Evolutionary conservation across 257 asterid genomes (phyloP), one percentile per base, ranked within the genome.

Genomic region (Plectranthus barbatus): DNA sequence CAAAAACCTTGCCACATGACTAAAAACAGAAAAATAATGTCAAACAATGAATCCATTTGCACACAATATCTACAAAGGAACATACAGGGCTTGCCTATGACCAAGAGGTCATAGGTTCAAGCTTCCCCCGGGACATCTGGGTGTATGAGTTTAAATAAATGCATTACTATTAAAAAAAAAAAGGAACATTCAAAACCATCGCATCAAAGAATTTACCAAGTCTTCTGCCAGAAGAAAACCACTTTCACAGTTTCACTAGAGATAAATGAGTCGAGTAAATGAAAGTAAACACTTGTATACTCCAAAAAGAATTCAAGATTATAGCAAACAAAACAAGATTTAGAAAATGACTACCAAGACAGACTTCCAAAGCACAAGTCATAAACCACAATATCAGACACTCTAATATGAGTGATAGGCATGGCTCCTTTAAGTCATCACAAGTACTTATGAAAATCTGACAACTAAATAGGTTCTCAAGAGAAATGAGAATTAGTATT

Each of bases 1-100:
- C 87, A 34, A 90, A 59, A 62, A 75, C 97, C 83, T 90, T 93
- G 61, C 96, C 87, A 67, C 83, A 78, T 39, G 58, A 81, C 99
- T 93, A 75, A 40, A 61, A 8, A 48, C 54, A n/a, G n/a, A n/a
- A n/a, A 67, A 50, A 62, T 11, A 40, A 7, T 26, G 48, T 58
- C 51, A 23, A 46, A 47, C 9, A 58, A 6, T 23, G n/a, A n/a
- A n/a, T n/a, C n/a, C n/a, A n/a, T n/a, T n/a, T n/a, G n/a, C n/a
- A n/a, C n/a, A n/a, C n/a, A n/a, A n/a, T n/a, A n/a, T n/a, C n/a
- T n/a, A n/a, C n/a, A n/a, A n/a, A n/a, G n/a, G n/a, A n/a, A n/a
- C n/a, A n/a, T n/a, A n/a, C n/a, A n/a, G n/a, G n/a, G n/a, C n/a
- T n/a, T n/a, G n/a, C n/a, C n/a, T n/a, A n/a, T n/a, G n/a, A n/a